Base-by-base conservation (phyloP, 108 stramenopile species). In the Skeletonema costatum region DNA sequence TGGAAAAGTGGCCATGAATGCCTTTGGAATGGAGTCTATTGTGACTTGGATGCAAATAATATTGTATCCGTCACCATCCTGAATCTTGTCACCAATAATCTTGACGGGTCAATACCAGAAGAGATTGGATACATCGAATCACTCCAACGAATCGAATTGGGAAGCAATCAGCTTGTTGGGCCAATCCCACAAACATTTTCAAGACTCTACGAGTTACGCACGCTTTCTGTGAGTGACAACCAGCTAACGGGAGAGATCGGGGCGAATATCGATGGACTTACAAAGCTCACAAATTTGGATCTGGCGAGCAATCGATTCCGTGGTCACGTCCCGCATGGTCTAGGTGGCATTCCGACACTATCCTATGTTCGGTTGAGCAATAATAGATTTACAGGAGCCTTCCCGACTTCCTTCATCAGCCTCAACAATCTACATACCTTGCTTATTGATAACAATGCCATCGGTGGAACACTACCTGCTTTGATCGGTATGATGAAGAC, bases 1-100 rank as follows among this genome's bases (percentile, higher is more conserved):
- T 76, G 75, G 74, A 60, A 83, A 75, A 73, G 50, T 78, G 65
- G 75, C 7, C 74, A 90, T 61, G 89, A 90, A 64, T 90, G 89
- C 36, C 11, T 33, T 7, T 90, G 89, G 89, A 66, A 78, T 30
- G 73, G 77, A 16, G 75, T 82, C 35, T 76, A 77, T 36, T 78
- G 87, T 56, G 77, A 79, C 19, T 31, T 59, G 13, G 78, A 64
- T 5, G 44, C 48, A 25, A 59, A 75, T 66, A 64, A 70, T 61
- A 33, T 58, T 21, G 38, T 61, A 10, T 72, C 71, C 62, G 41
- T 83, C n/a, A 74, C 64, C 42, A 72, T 56, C 25, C 53, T 83
- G 25, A 62, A 77, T 56, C 65, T 83, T 29, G 76, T 75, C 31
- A 60, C 58, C 35, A 83, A 83, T 44, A 61, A 50, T 17, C 59